phyloP scores from a whole-genome alignment of 2,329 filamentous ascomycete species.

The Stagonosporopsis chrysanthemi region DNA sequence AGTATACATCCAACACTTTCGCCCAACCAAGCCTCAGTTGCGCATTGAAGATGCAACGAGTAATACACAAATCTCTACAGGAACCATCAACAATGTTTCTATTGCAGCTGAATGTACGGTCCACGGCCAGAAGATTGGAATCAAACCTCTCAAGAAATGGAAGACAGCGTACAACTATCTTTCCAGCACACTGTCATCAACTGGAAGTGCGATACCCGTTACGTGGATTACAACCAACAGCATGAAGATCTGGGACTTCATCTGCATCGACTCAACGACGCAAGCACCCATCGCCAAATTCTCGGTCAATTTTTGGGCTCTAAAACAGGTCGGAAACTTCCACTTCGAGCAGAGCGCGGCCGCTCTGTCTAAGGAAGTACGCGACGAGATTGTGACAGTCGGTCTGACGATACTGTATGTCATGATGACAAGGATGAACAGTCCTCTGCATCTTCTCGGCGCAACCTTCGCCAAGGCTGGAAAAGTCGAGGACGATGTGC shows the following conservation, averaged over 20 bases:
- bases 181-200: slow-evolving; percentile 19
- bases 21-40: slow-evolving; percentile 28
- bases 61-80: slow-evolving; percentile 18
- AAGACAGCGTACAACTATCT: slow-evolving; percentile 33
- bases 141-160: slow-evolving; percentile 31
- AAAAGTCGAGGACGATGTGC: slow-evolving; percentile 16
- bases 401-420: slow-evolving; percentile 30
- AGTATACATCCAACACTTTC: slow-evolving; percentile 31
- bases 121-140: slow-evolving; percentile 17
- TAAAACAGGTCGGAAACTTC: slow-evolving; percentile 31
- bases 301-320: slow-evolving; percentile 25
- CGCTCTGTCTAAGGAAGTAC: slow-evolving; percentile 15
- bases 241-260: slow-evolving; percentile 31
- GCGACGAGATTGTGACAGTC: slow-evolving; percentile 30
- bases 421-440: slow-evolving; percentile 30
- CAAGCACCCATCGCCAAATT: slow-evolving; percentile 31
- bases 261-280: slow-evolving; percentile 26
- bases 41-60: slow-evolving; percentile 19
- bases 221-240: slow-evolving; percentile 26
- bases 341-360: slow-evolving; percentile 23
- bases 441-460: slow-evolving; percentile 27
- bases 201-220: slow-evolving; percentile 12
- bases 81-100: slow-evolving; percentile 25
- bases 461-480: slow-evolving; percentile 28
- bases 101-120: slow-evolving; percentile 28